phyloP scores from a whole-genome alignment of 768 basidiomycete species.

The Pleurotus cornucopiae region DNA sequence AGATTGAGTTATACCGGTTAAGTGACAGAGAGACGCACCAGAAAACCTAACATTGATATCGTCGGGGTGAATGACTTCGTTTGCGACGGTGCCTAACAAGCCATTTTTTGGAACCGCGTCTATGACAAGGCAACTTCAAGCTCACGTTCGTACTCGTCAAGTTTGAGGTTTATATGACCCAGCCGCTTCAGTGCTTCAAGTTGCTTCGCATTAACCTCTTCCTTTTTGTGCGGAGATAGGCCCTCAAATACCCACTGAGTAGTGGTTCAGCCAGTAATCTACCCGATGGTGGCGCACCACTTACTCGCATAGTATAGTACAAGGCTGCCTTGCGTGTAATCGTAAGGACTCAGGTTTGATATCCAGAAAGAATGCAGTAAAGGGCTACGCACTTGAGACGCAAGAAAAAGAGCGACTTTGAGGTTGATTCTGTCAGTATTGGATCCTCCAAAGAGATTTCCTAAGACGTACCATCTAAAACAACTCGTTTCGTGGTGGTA shows the following conservation, averaged over 20 bases:
- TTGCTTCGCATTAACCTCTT: conserved; percentile 65
- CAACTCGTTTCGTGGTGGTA: conserved; percentile 35
- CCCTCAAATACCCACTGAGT: conserved; percentile 64
- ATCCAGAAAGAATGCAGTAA: conserved; percentile 6
- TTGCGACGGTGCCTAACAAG: conserved; percentile 74
- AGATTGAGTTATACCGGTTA: background rate
- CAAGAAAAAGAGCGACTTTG: conserved; percentile 46
- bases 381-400: conserved; percentile 41
- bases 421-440: conserved; percentile 4
- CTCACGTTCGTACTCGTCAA: conserved; percentile 91
- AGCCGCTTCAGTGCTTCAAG: conserved; percentile 65
- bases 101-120: background rate
- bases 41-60: conserved; percentile 75
- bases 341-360: conserved; percentile 16
- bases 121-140: conserved; percentile 1
- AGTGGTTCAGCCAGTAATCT: background rate
- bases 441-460: background rate
- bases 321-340: conserved; percentile 58
- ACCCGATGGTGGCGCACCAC: conserved; percentile 17
- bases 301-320: conserved; percentile 71
- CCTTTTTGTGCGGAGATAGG: conserved; percentile 47
- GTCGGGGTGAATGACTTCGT: conserved; percentile 90
- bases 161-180: conserved; percentile 66
- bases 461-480: conserved; percentile 35
- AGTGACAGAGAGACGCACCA: conserved; percentile 38